Evolutionary conservation across 2,329 filamentous ascomycete genomes (phyloP).

Genomic region (Cladosporium sp.): DNA sequence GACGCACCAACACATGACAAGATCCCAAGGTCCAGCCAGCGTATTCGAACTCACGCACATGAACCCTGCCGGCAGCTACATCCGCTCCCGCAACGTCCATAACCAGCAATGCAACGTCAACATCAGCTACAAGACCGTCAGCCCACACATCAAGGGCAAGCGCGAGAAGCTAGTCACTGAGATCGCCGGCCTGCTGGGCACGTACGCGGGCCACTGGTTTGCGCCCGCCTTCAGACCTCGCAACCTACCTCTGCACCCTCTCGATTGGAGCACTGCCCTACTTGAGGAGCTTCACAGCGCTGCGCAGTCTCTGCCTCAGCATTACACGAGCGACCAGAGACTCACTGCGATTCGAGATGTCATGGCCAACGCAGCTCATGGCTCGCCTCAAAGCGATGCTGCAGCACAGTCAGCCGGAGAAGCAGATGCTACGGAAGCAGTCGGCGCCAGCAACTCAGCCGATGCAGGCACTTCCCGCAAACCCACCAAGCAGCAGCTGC

Average conservation of each 20-base stretch:
- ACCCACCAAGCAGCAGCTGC: too few relatives aligned
- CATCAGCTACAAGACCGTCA: not conserved
- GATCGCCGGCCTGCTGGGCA: not conserved
- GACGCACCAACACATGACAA: too few relatives aligned
- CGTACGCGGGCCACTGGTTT: not conserved
- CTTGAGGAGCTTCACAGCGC: not conserved
- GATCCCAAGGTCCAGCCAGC: not conserved
- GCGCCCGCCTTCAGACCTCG: not conserved
- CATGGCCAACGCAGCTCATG: too few relatives aligned
- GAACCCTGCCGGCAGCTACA: not conserved
- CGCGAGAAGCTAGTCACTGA: not conserved
- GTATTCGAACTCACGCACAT: not conserved
- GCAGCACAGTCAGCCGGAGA: too few relatives aligned
- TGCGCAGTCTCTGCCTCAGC: not conserved
- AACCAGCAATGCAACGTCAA: not conserved
- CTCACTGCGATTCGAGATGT: too few relatives aligned
- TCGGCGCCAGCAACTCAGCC: too few relatives aligned
- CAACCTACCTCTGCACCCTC: not conserved
- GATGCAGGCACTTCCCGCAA: too few relatives aligned
- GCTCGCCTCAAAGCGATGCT: too few relatives aligned
- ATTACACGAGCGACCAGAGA: too few relatives aligned
- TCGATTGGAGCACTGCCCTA: not conserved
- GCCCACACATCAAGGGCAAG: not conserved
- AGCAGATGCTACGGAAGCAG: too few relatives aligned
- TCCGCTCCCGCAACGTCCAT: not conserved